Percentiles rank a stretch among this genome's conserved stretches.
These are phyloP conservation scores for Penicillium sp. DNA, from an alignment of 2,329 filamentous ascomycete species.

Conservation along the genomic window DNA sequence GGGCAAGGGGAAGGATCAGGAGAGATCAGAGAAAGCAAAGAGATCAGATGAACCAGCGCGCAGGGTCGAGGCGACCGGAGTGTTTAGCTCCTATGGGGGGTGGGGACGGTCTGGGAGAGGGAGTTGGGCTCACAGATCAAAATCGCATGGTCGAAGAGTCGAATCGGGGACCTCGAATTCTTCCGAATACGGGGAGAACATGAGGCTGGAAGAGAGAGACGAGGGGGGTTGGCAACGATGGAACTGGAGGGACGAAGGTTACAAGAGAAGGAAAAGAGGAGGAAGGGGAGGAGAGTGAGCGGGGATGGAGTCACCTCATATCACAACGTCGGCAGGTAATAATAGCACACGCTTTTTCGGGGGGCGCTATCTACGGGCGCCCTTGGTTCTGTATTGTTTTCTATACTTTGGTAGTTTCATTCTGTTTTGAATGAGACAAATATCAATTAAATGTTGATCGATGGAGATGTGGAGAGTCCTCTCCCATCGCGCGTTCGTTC, in stretches of 20 bases:
- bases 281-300: conserved; percentile 14
- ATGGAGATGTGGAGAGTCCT: neutral
- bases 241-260: conserved; percentile 6
- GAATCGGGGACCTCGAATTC: conserved; percentile 30
- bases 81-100: conserved; percentile 1
- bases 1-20: neutral
- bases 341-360: neutral
- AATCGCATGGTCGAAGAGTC: conserved; percentile 29
- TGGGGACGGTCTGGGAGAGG: conserved; percentile 6
- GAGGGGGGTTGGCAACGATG: conserved; percentile 1
- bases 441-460: neutral
- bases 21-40: conserved; percentile 15
- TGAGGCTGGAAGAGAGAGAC: conserved; percentile 18
- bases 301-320: conserved; percentile 29
- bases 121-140: conserved; percentile 25
- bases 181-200: conserved; percentile 30
- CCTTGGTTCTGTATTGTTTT: neutral
- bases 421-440: neutral
- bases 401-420: neutral
- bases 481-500: neutral
- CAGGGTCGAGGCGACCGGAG: conserved; percentile 9
- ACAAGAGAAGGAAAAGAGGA: conserved; percentile 8
- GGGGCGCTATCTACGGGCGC: neutral
- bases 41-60: conserved; percentile 4
- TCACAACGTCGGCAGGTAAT: conserved; percentile 14